phyloP scores from a whole-genome alignment of 2,329 filamentous ascomycete genomes.

The Reticulascus tulasneorum region DNA sequence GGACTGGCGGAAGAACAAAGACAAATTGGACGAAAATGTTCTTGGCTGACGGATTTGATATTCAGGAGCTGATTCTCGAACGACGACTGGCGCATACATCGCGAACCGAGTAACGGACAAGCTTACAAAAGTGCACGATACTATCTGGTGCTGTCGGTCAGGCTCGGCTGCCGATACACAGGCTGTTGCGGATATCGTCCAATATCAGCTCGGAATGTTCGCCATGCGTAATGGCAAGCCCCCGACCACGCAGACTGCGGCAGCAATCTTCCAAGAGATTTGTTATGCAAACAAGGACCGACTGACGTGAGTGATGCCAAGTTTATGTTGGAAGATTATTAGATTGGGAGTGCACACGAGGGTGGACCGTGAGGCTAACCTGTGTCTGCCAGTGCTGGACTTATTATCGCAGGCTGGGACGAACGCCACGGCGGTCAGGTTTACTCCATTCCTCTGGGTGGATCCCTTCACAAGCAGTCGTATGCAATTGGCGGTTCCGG shows the following conservation, averaged over 20 bases:
- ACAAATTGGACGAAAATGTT: no score
- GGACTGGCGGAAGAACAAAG: no score
- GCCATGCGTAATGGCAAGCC: constrained; percentile 83
- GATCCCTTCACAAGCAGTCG: constrained; percentile 93
- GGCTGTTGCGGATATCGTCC: constrained; percentile 95
- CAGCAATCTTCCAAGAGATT: constrained; percentile 94
- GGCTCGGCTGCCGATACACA: constrained; percentile 97
- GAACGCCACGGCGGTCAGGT: constrained; percentile 92
- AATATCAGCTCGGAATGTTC: constrained; percentile 93
- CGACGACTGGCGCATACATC: constrained; percentile 96
- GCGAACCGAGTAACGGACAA: constrained; percentile 99
- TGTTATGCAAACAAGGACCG: constrained; percentile 97
- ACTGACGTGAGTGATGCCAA: constrained; percentile 64
- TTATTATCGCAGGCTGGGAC: constrained; percentile 99
- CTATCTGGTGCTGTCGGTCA: constrained; percentile 98
- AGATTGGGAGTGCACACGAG: no score
- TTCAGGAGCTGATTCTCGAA: constrained; percentile 86
- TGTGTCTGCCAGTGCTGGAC: constrained; percentile 66
- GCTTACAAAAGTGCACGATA: constrained; percentile 96
- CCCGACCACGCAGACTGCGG: constrained; percentile 91
- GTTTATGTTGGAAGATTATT: no score
- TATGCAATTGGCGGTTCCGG: constrained; percentile 96
- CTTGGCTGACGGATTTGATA: no score
- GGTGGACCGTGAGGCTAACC: no score
- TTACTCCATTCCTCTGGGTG: constrained; percentile 93